A percentile compares a stretch with the other conserved stretches of the same genome.
These are phyloP conservation scores for Antitrichia curtipendula DNA, from an alignment of 225 moss, liverwort and hornwort species.

Conservation along the genomic window DNA sequence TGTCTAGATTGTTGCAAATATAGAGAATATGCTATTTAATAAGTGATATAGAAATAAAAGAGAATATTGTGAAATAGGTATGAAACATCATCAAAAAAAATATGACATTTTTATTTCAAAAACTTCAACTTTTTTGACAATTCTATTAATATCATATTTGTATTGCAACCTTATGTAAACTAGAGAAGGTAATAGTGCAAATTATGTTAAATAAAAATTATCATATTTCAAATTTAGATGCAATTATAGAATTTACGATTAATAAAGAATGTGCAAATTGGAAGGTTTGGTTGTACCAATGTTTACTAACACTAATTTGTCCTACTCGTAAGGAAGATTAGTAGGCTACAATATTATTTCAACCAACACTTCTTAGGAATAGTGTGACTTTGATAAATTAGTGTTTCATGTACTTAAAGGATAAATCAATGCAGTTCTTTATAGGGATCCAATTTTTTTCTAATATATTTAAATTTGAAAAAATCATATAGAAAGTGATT, in stretches of 20 bases:
- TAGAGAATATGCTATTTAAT: rapidly evolving
- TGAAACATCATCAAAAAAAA: not conserved
- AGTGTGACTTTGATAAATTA: not conserved
- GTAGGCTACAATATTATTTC: not conserved
- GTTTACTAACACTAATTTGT: not conserved
- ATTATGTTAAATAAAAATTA: rapidly evolving
- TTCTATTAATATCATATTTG: not conserved
- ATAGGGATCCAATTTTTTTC: rapidly evolving
- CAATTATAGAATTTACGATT: not conserved
- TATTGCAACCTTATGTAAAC: not conserved
- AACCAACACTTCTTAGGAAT: not conserved
- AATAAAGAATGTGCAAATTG: not conserved
- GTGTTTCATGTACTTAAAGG: rapidly evolving
- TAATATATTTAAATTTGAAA: too few relatives aligned
- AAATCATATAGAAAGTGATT: rapidly evolving
- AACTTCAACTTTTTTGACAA: not conserved
- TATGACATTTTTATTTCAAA: not conserved
- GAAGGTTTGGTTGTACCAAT: not conserved
- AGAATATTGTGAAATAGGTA: not conserved
- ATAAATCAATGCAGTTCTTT: not conserved
- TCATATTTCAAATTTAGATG: not conserved
- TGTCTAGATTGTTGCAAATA: not conserved
- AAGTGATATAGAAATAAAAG: not conserved
- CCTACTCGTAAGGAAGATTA: not conserved
- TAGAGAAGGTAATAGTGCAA: not conserved